Evolutionary conservation across 352 stramenopile species (phyloP).

Genomic region (Phytopythium kandeliae): DNA sequence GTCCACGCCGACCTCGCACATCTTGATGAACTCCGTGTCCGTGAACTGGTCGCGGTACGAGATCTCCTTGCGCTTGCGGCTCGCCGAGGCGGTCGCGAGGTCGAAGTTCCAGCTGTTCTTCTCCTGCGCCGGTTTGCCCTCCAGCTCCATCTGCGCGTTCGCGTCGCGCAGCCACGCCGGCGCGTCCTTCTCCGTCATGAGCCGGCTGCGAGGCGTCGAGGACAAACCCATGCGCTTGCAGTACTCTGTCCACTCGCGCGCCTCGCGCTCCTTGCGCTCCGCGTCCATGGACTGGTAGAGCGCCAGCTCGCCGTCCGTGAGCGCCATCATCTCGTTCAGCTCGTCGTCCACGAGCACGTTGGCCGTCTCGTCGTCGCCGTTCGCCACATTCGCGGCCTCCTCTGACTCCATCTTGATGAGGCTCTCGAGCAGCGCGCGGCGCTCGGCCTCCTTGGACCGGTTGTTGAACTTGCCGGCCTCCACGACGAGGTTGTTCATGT

Average conservation of each 20-base stretch:
- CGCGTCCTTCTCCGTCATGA: conserved; percentile 69
- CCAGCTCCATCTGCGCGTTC: conserved; percentile 52
- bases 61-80: conserved; percentile 79
- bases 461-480: conserved; percentile 89
- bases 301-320: conserved; percentile 77
- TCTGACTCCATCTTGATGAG: conserved; percentile 88
- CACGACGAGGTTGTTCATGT: conserved; percentile 90
- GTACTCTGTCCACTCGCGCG: conserved; percentile 58
- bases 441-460: conserved; percentile 79
- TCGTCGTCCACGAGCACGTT: conserved; percentile 78
- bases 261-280: conserved; percentile 56
- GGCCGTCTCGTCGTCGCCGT: conserved; percentile 55
- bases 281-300: conserved; percentile 73
- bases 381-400: conserved; percentile 59
- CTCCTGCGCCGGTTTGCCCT: conserved; percentile 45
- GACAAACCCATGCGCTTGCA: conserved; percentile 54
- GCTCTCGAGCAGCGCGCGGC: conserved; percentile 79
- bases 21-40: conserved; percentile 83
- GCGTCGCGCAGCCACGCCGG: conserved; percentile 72
- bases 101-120: conserved; percentile 64
- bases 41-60: conserved; percentile 85
- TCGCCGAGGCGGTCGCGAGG: conserved; percentile 30
- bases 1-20: conserved; percentile 81
- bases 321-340: conserved; percentile 89
- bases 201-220: conserved; percentile 35